Evolutionary conservation across 164 flowering plant species (phyloP).

Genomic region (Litsea cubeba): DNA sequence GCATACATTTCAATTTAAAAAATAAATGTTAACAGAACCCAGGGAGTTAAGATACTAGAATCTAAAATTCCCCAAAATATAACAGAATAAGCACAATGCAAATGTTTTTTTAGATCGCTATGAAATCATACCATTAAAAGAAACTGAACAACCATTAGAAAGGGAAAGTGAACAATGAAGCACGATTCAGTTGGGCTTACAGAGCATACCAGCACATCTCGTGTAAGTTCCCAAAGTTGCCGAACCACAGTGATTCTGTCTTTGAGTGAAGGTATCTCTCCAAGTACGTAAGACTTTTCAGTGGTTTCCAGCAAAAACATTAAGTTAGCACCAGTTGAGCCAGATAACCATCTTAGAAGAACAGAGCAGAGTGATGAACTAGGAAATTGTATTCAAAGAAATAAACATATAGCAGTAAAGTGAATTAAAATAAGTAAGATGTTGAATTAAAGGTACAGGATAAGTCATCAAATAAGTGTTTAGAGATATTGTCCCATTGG

Average conservation of each 20-base stretch:
- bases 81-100: no score
- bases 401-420: no score
- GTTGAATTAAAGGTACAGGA: no score
- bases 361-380: background rate
- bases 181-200: background rate
- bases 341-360: background rate
- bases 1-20: no score
- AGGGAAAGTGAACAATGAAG: background rate
- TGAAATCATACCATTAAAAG: background rate
- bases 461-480: background rate
- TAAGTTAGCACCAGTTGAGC: conserved; percentile 2
- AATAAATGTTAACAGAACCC: no score
- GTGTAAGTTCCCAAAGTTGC: conserved; percentile 94
- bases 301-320: conserved; percentile 15
- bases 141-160: background rate
- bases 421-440: no score
- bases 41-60: no score
- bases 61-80: no score
- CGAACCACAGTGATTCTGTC: conserved; percentile 85
- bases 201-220: conserved; percentile 74
- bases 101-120: background rate
- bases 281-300: conserved; percentile 91
- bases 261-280: conserved; percentile 85
- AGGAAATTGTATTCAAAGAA: no score
- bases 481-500: background rate